Base-by-base conservation (phyloP, 768 basidiomycete genomes). In the Hericium coralloides region DNA sequence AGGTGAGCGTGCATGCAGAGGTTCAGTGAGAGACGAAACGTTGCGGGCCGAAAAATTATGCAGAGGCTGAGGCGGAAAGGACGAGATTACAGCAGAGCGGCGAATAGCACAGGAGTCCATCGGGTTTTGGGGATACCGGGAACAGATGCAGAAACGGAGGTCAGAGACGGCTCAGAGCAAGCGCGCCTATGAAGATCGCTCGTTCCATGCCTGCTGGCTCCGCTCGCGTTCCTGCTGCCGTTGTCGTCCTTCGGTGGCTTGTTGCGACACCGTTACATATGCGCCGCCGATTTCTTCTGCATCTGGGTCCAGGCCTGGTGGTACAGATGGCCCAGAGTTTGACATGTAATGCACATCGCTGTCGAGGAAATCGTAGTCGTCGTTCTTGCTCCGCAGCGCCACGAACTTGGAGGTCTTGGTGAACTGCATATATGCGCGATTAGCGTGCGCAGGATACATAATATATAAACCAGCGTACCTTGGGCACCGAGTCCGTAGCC, bases 401-500 rank as follows among this genome's bases (percentile, higher is more conserved):
- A 87, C 71, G 75, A 92, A 93, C 64, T 82, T 83, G 26, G 86
- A 80, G 1, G 89, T 91, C 70, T 92, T 92, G 73, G 92, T 89
- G 74, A 93, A 93, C 92, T 93, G 58, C 51, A 14, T 55, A 41
- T 38, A 20, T 55, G 43, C 43, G 43, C 58, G n/a, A 17, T 22
- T 17, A 20, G 26, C 14, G n/a, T n/a, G 17, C 14, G 39, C 5
- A 20, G 15, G 17, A 58, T 58, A 49, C 58, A 58, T 58, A 57
- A 45, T 52, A 37, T 58, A 52, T 48, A 56, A 41, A 56, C 38
- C 7, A 17, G 39, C 23, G 9, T 25, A 90, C 91, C 80, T 95
- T 95, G 14, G 97, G 97, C n/a, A 99, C 88, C 7, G 95, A 98
- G 70, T 99, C 97, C 56, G 95, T 95, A 17, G 97, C 94, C 91